Conservation (phyloP, 2,329 filamentous ascomycete species). For the Fusarium keratoplasticum region DNA sequence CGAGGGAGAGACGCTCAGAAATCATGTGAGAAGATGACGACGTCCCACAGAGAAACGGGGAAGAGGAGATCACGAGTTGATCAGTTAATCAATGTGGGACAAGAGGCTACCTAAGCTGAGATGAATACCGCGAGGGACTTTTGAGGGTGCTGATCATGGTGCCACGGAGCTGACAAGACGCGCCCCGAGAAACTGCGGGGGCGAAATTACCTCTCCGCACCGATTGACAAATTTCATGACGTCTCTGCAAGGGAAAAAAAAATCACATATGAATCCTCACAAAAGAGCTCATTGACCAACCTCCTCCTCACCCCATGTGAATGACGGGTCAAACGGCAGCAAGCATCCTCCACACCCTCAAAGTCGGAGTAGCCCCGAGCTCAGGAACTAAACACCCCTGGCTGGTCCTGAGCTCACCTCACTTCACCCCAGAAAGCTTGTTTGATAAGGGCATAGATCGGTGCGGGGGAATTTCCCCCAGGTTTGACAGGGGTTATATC, state of each 20-base stretch:
- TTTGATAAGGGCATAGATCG: constrained; percentile 7
- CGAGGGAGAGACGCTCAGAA: constrained; percentile 17
- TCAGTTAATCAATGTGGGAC: constrained; percentile 1
- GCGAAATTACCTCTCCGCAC: background rate
- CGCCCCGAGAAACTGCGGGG: background rate
- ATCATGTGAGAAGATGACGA: constrained; percentile 31
- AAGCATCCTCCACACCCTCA: background rate
- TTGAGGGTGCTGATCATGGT: constrained; percentile 12
- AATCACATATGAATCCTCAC: constrained; percentile 1
- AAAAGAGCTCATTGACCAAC: background rate
- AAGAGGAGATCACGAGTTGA: background rate
- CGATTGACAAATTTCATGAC: constrained; percentile 13
- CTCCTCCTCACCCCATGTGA: background rate
- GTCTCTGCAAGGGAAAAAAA: constrained; percentile 1
- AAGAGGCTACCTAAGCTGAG: background rate
- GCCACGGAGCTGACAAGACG: background rate
- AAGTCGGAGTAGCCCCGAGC: constrained; percentile 4
- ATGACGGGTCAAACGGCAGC: background rate
- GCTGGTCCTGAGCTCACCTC: background rate
- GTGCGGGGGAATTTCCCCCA: constrained; percentile 21
- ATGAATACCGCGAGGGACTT: constrained; percentile 9
- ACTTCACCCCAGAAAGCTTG: constrained; percentile 24
- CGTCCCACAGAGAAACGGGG: background rate
- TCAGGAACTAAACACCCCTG: background rate
- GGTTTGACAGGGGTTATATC: constrained; percentile 25